Evolutionary conservation across 192 early-diverging fungal species (phyloP).

Genomic region (Backusella macrospora): DNA sequence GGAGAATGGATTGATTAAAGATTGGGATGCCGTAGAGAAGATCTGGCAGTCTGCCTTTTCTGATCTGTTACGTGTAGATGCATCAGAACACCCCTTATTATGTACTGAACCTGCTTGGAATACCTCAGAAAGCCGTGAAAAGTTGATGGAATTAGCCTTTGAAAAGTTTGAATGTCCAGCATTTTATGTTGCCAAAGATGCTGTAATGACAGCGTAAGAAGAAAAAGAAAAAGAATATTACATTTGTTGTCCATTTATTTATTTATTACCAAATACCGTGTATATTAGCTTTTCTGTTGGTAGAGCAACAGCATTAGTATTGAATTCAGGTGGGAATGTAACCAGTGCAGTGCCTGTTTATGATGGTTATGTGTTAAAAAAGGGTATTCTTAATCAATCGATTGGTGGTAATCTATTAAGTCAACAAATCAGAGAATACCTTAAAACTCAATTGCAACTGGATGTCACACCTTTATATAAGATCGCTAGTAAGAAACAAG

Average conservation of each 20-base stretch:
- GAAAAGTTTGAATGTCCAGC: conserved; percentile 91
- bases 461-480: conserved; percentile 83
- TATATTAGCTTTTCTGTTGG: conserved; percentile 82
- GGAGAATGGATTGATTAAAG: conserved; percentile 81
- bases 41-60: conserved; percentile 88
- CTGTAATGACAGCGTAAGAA: conserved; percentile 87
- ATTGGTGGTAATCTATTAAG: conserved; percentile 86
- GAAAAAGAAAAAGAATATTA: neutral
- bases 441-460: conserved; percentile 59
- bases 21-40: conserved; percentile 92
- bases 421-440: conserved; percentile 67
- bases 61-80: conserved; percentile 66
- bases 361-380: conserved; percentile 95
- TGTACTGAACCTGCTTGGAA: conserved; percentile 93
- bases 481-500: conserved; percentile 72
- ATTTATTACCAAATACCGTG: no score
- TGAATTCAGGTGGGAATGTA: conserved; percentile 87
- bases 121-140: conserved; percentile 78
- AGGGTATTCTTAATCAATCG: conserved; percentile 69
- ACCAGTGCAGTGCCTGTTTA: conserved; percentile 93
- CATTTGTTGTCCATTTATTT: neutral
- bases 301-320: conserved; percentile 82
- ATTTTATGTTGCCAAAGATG: conserved; percentile 90
- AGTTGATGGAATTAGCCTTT: conserved; percentile 92
- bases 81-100: conserved; percentile 89